These are phyloP conservation scores for Corylus heterophylla DNA, from an alignment of 306 rosid species.

Conservation along the genomic window DNA sequence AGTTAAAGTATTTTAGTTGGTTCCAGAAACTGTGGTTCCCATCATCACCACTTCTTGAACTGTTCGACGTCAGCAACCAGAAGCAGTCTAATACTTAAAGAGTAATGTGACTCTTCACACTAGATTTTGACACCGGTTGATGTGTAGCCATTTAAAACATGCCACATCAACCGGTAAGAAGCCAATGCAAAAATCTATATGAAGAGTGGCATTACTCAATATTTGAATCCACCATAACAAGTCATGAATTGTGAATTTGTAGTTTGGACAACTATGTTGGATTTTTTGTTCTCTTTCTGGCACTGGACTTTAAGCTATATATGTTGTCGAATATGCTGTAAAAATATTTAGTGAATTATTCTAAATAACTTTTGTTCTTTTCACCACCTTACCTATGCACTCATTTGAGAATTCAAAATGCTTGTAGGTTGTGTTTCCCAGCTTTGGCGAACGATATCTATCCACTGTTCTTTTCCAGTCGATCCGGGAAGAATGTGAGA, in stretches of 20 bases:
- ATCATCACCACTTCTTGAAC: neutral
- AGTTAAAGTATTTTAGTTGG: neutral
- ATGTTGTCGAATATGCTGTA: neutral
- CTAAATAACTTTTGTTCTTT: neutral
- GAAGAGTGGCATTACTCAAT: too few relatives aligned
- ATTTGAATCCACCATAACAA: neutral
- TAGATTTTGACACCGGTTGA: too few relatives aligned
- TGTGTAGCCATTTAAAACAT: too few relatives aligned
- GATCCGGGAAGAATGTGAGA: constrained; percentile 91
- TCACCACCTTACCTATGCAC: neutral
- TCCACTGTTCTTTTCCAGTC: constrained; percentile 83
- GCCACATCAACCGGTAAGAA: too few relatives aligned
- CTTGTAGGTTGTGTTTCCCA: constrained; percentile 80
- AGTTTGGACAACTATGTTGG: neutral
- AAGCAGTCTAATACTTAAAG: neutral
- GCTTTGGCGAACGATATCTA: constrained; percentile 90
- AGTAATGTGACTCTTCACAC: too few relatives aligned
- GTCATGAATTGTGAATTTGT: neutral
- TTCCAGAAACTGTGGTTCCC: neutral
- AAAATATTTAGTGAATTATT: neutral
- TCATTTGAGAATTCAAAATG: constrained; percentile 3
- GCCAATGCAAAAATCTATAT: too few relatives aligned
- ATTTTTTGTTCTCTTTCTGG: neutral
- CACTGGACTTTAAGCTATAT: neutral
- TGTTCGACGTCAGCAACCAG: neutral